These are phyloP conservation scores for Globisporangium camurandrum DNA, from an alignment of 352 stramenopile genomes.

Conservation along the genomic window DNA sequence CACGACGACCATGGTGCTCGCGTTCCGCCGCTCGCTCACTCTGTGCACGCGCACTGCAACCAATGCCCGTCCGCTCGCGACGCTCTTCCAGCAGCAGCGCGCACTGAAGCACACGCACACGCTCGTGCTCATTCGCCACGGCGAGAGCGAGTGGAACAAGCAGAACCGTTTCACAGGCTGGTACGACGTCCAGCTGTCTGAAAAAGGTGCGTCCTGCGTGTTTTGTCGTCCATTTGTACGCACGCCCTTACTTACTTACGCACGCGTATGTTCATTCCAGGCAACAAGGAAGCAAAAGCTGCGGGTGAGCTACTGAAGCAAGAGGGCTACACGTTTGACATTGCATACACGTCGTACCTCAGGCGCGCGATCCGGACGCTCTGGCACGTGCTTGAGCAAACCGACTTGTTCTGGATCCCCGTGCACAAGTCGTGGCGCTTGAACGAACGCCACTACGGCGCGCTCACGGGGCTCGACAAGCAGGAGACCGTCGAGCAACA, in stretches of 20 bases:
- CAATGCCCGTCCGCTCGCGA: constrained; percentile 16
- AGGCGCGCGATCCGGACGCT: constrained; percentile 92
- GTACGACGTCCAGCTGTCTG: constrained; percentile 90
- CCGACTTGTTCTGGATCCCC: constrained; percentile 92
- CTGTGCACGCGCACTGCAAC: constrained; percentile 24
- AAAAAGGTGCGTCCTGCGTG: constrained; percentile 27
- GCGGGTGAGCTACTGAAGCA: constrained; percentile 87
- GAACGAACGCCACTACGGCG: constrained; percentile 99
- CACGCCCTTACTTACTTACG: not conserved
- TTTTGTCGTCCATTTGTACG: not conserved
- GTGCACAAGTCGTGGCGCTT: constrained; percentile 94
- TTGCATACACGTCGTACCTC: constrained; percentile 93
- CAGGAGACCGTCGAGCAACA: constrained; percentile 98
- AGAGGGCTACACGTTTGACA: constrained; percentile 91
- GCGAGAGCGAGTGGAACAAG: constrained; percentile 93
- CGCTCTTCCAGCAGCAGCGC: constrained; percentile 52
- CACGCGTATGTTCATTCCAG: constrained; percentile 1
- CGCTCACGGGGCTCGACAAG: constrained; percentile 98
- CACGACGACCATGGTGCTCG: constrained; percentile 36
- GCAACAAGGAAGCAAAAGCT: constrained; percentile 88
- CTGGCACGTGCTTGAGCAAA: constrained; percentile 93
- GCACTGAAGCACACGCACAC: constrained; percentile 79
- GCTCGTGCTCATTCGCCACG: constrained; percentile 90
- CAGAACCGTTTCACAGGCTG: constrained; percentile 93
- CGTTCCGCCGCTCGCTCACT: constrained; percentile 42